These are phyloP conservation scores for Daedalea quercina DNA, from an alignment of 768 basidiomycete species.

Conservation along the genomic window DNA sequence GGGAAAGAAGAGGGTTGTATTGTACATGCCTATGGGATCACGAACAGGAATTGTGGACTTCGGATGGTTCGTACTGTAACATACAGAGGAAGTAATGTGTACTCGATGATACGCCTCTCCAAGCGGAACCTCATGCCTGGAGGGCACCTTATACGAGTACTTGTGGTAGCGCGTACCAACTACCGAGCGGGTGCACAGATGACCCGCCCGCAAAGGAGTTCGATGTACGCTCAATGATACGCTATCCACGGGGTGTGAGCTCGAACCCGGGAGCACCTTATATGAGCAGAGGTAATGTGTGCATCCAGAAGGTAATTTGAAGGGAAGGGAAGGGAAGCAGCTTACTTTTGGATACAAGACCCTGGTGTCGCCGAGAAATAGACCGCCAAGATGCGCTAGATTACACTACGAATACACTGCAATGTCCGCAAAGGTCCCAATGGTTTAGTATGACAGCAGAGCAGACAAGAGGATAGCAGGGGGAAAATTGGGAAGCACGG, in stretches of 20 bases:
- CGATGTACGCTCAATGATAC: conserved; percentile 27
- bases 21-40: no score
- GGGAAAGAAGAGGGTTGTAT: no score
- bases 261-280: conserved; percentile 26
- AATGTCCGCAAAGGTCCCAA: conserved; percentile 3
- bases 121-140: conserved; percentile 19
- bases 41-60: no score
- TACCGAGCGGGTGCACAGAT: neutral
- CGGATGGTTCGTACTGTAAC: no score
- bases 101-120: conserved; percentile 27
- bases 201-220: conserved; percentile 2
- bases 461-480: neutral
- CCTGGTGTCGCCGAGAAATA: neutral
- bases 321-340: neutral
- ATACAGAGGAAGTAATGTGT: conserved; percentile 11
- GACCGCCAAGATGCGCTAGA: no score
- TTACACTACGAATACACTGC: no score
- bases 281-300: conserved; percentile 32
- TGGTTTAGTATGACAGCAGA: conserved; percentile 14
- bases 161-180: neutral
- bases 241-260: conserved; percentile 22
- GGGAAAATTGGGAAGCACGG: neutral
- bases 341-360: neutral
- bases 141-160: conserved; percentile 26
- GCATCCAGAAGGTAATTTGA: neutral